These are phyloP conservation scores for Ogataea glucozyma DNA, from an alignment of 805 yeast species.

Conservation along the genomic window DNA sequence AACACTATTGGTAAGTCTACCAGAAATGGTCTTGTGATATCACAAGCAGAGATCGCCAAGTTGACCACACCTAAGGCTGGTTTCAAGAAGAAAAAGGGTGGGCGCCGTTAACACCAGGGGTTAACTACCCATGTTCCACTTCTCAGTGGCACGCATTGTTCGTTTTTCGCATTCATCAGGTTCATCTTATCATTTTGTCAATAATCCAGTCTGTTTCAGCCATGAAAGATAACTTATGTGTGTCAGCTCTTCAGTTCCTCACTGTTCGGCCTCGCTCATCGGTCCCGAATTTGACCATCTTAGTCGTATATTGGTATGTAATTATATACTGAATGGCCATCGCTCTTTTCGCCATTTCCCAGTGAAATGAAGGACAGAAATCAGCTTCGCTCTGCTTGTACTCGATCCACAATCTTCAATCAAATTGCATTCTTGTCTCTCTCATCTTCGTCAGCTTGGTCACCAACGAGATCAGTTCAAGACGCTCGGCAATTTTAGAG, in stretches of 20 bases:
- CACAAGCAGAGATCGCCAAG: slow-evolving; percentile 63
- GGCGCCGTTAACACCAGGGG: slow-evolving; percentile 9
- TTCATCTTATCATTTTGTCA: too few species aligned
- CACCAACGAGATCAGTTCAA: slow-evolving; percentile 53
- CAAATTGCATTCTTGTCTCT: slow-evolving; percentile 47
- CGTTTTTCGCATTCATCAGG: too few species aligned
- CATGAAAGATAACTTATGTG: too few species aligned
- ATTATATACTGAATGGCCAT: neutral
- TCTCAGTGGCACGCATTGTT: too few species aligned
- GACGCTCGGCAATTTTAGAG: slow-evolving; percentile 76
- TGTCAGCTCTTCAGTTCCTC: too few species aligned
- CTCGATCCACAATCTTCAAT: slow-evolving; percentile 15
- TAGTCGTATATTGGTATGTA: slow-evolving; percentile 7
- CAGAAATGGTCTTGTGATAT: slow-evolving; percentile 72
- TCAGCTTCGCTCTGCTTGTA: too few species aligned
- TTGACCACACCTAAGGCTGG: slow-evolving; percentile 28
- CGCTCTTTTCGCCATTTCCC: neutral
- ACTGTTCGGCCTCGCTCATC: too few species aligned
- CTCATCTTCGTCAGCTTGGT: slow-evolving; percentile 55
- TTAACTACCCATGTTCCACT: too few species aligned
- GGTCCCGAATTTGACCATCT: too few species aligned
- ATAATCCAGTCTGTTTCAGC: slow-evolving; percentile 6
- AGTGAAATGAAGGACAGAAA: too few species aligned
- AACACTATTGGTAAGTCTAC: slow-evolving; percentile 76
- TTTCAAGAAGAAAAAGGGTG: slow-evolving; percentile 24